Conservation (phyloP, 2,329 filamentous ascomycete genomes). For the Paraphoma chrysanthemicola region DNA sequence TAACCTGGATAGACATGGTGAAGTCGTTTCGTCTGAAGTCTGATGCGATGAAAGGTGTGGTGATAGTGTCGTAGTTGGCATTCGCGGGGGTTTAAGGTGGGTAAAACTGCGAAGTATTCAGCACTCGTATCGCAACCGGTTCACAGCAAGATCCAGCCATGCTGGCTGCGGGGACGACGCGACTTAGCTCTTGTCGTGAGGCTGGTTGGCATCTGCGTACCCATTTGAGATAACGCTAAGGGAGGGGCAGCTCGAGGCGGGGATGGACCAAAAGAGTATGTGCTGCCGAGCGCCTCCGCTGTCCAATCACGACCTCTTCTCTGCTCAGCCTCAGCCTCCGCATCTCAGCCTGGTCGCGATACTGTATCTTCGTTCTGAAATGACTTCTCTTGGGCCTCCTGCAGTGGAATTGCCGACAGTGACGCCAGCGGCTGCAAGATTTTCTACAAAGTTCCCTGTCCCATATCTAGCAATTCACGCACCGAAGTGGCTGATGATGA, state of each 20-base stretch:
- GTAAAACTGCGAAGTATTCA: background rate
- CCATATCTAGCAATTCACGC: no score
- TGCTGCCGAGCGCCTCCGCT: background rate
- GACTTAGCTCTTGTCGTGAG: conserved; percentile 2
- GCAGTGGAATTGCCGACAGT: background rate
- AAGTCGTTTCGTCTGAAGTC: conserved; percentile 3
- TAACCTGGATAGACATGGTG: conserved; percentile 60
- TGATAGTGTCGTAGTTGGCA: background rate
- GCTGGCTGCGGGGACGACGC: conserved; percentile 14
- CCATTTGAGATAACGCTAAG: conserved; percentile 1
- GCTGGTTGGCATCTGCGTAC: conserved; percentile 1
- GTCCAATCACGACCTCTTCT: background rate
- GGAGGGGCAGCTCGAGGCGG: conserved; percentile 1
- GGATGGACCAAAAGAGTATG: conserved; percentile 1
- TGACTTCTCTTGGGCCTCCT: no score
- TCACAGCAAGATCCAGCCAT: conserved; percentile 13
- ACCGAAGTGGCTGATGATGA: no score
- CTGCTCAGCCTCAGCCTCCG: background rate
- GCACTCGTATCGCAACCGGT: background rate
- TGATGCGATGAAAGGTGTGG: background rate
- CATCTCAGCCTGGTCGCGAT: background rate
- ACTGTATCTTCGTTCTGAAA: background rate
- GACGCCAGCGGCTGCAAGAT: no score
- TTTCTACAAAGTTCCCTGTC: no score
- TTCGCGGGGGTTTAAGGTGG: conserved; percentile 3